Base-by-base conservation (phyloP, 768 basidiomycete genomes). In the Coprinopsis strossmayeri region DNA sequence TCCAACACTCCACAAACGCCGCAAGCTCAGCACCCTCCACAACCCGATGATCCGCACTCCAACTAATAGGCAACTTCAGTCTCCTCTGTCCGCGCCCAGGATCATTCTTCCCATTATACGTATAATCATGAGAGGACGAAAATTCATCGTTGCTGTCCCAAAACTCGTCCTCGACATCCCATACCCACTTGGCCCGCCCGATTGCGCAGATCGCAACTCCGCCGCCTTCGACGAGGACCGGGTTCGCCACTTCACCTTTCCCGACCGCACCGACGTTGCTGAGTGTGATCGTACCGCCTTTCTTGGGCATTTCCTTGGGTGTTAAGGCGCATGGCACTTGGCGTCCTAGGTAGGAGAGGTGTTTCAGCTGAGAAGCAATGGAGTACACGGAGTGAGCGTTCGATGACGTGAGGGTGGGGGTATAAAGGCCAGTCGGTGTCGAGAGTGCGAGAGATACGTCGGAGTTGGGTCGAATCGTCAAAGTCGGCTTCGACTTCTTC, bases 1-100 rank as follows among this genome's bases (percentile, higher is more conserved):
- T 78, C 91, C 91, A 94, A 35, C 73, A 70, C 68, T 92, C 89
- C 52, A 91, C 85, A 61, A 94, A 91, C 54, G 87, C 89, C 46
- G 87, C 89, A 53, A 94, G 61, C 67, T 94, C 91, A 1, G 90
- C 91, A 3, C 91, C 91, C 61, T 94, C 91, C 9, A 92, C 81
- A 5, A 94, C 81, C 13, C 91, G 69, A 64, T 94, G 91, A 56
- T 94, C 91, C 41, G 85, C 91, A 52, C 80, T 81, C 87, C 91
- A 93, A 53, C 84, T 87, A 3, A 91, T 77, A 68, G 46, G 72
- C 71, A 52, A 51, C 57, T 59, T 61, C 57, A 63, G 48, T 51
- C 65, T 55, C 42, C 66, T 55, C 51, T 63, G 62, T 24, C 61
- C 63, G 20, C 34, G n/a, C n/a, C n/a, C n/a, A n/a, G n/a, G n/a